Base-by-base conservation (phyloP, 306 rosid species). In the Casuarina cunninghamiana region DNA sequence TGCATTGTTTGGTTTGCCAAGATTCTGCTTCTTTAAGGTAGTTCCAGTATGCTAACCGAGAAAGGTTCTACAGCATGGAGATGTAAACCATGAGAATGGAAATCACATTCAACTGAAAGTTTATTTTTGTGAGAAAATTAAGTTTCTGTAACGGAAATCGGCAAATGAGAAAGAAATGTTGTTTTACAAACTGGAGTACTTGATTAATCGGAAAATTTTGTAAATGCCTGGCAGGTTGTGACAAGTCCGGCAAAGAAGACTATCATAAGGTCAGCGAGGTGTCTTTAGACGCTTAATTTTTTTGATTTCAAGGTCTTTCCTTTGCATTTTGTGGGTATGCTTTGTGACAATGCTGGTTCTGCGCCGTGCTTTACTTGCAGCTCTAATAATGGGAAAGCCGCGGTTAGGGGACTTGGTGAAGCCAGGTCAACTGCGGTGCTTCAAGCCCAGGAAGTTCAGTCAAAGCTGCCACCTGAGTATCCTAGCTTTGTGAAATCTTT, bases 401-500 rank as follows among this genome's bases (percentile, higher is more conserved):
- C 82, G 55, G 57, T 75, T 69, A 90, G 90, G 1, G 91, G 83
- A 19, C 90, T 83, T 26, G 97, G 96, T 21, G 87, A 86, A 87
- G 93, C 86, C 58, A 79, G 75, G 83, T 93, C 98, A 26, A 87
- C 97, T 44, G 98, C 98, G 11, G 84, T 94, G 61, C 80, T 94
- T 78, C 88, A 75, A 80, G 98, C 93, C 8, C 86, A 90, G 82
- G 87, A 84, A 68, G 45, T 90, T 69, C 91, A 81, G 71, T 87
- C 89, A 70, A 80, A 80, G 44, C 84, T 94, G 75, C 77, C 72
- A 44, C 67, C 53, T 0, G 87, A 69, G 62, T 85, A 78, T 73
- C 98, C 96, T 63, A 91, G 94, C 88, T 94, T 94, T 69, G 98
- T 90, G 80, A 90, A 94, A 82, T 94, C 98, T 0, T 88, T 94